Percentiles rank a stretch among this genome's conserved stretches.
Evolutionary conservation across 1,284 basidiomycete species (phyloP).

Genomic region (Malassezia psittaci): DNA sequence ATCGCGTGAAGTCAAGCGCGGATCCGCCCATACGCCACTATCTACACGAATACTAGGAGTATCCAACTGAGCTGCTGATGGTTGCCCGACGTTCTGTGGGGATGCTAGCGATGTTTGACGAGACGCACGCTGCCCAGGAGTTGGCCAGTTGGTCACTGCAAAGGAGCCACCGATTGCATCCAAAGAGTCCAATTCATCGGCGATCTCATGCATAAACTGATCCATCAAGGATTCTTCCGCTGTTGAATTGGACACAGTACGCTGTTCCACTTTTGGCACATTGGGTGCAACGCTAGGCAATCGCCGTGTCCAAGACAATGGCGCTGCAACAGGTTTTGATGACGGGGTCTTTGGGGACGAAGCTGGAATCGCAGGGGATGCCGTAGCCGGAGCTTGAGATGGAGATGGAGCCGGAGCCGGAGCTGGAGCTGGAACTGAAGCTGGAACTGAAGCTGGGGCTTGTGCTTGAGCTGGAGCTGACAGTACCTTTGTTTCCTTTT

Average conservation of each 20-base stretch:
- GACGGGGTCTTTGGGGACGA: neutral
- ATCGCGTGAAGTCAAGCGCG: neutral
- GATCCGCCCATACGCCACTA: constrained; percentile 4
- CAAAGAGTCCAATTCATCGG: constrained; percentile 65
- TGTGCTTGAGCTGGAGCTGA: neutral
- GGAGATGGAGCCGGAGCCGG: neutral
- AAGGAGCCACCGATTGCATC: constrained; percentile 19
- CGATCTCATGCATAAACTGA: constrained; percentile 68
- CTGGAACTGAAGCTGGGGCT: neutral
- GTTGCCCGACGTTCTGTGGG: neutral
- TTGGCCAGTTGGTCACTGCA: neutral
- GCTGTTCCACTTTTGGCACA: neutral
- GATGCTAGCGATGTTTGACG: neutral
- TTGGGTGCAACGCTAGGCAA: constrained; percentile 3
- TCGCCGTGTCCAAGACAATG: constrained; percentile 10
- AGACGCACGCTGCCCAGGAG: neutral
- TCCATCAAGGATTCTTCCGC: constrained; percentile 59
- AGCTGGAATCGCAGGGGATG: neutral
- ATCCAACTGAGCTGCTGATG: neutral
- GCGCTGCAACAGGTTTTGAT: neutral
- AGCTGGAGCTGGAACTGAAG: neutral
- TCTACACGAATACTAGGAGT: neutral
- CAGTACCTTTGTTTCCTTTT: neutral
- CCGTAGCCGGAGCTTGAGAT: neutral
- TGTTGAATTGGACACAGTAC: neutral